These are phyloP conservation scores for Pouteria glomerata DNA, from an alignment of 148 eudicot species.

Conservation along the genomic window DNA sequence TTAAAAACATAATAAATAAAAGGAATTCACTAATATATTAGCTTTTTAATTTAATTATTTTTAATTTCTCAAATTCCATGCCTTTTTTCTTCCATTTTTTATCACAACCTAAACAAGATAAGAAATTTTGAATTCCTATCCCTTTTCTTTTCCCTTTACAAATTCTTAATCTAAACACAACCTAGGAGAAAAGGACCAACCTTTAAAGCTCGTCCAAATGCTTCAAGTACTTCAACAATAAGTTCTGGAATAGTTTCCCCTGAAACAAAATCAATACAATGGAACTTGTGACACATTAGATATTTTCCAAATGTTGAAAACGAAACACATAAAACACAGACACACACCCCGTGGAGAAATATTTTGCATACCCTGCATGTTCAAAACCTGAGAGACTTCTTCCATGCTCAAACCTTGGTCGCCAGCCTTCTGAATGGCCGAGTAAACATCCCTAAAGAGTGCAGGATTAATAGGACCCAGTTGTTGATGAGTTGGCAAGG, in stretches of 20 bases:
- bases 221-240: slow-evolving; percentile 63
- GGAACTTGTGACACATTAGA: neutral
- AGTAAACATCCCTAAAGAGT: slow-evolving; percentile 46
- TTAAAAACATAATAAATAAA: too few species aligned
- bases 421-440: slow-evolving; percentile 73
- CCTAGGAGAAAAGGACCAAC: slow-evolving; percentile 27
- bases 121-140: neutral
- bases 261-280: slow-evolving; percentile 17
- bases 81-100: too few species aligned
- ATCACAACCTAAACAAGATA: too few species aligned
- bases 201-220: slow-evolving; percentile 77
- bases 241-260: slow-evolving; percentile 46
- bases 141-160: too few species aligned
- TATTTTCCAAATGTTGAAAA: neutral
- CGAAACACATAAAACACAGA: slow-evolving; percentile 9
- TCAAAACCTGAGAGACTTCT: slow-evolving; percentile 48
- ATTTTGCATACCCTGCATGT: slow-evolving; percentile 44
- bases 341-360: neutral
- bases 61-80: too few species aligned
- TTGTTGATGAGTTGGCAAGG: slow-evolving; percentile 27
- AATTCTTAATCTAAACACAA: too few species aligned
- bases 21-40: too few species aligned
- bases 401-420: slow-evolving; percentile 85
- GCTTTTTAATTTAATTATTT: too few species aligned
- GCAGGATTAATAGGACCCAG: slow-evolving; percentile 33